A percentile compares a stretch with the other conserved stretches of the same genome.
These are phyloP conservation scores for Cystobasidium onofrii DNA, from an alignment of 768 basidiomycete species.

Conservation along the genomic window DNA sequence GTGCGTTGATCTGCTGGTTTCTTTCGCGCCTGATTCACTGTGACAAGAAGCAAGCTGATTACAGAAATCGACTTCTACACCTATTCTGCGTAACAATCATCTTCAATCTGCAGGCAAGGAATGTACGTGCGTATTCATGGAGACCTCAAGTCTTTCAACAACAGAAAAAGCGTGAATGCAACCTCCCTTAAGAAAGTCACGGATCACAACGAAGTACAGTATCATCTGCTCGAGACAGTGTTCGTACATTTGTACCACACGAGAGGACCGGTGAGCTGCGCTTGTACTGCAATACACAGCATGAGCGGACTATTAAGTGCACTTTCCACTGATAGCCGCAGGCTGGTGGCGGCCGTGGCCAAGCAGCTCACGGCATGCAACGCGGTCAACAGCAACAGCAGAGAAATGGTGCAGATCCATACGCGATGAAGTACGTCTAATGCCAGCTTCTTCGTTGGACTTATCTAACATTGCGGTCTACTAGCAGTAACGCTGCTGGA, in stretches of 20 bases:
- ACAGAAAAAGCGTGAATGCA: slow-evolving; percentile 72
- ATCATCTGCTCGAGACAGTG: slow-evolving; percentile 70
- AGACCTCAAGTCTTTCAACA: slow-evolving; percentile 67
- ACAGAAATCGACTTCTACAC: too few relatives aligned
- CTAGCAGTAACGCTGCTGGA: slow-evolving; percentile 45
- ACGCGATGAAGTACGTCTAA: slow-evolving; percentile 1
- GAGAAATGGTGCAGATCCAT: slow-evolving; percentile 12
- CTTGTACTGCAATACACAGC: too few relatives aligned
- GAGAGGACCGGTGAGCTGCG: slow-evolving; percentile 52
- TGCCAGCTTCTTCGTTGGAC: neutral
- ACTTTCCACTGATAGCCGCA: neutral
- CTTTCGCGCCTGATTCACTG: neutral
- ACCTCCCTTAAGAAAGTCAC: slow-evolving; percentile 61
- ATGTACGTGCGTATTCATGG: slow-evolving; percentile 74
- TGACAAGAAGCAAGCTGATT: too few relatives aligned
- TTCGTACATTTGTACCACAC: slow-evolving; percentile 60
- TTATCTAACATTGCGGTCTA: neutral
- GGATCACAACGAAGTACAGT: slow-evolving; percentile 69
- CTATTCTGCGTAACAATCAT: neutral
- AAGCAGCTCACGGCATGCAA: slow-evolving; percentile 14
- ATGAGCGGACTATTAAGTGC: too few relatives aligned
- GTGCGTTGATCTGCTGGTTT: slow-evolving; percentile 40
- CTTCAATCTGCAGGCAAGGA: slow-evolving; percentile 54
- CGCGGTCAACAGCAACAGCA: neutral
- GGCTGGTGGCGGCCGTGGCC: slow-evolving; percentile 4